Evolutionary conservation across 2,329 filamentous ascomycete genomes (phyloP).

Genomic region (Aspergillus ibericus): DNA sequence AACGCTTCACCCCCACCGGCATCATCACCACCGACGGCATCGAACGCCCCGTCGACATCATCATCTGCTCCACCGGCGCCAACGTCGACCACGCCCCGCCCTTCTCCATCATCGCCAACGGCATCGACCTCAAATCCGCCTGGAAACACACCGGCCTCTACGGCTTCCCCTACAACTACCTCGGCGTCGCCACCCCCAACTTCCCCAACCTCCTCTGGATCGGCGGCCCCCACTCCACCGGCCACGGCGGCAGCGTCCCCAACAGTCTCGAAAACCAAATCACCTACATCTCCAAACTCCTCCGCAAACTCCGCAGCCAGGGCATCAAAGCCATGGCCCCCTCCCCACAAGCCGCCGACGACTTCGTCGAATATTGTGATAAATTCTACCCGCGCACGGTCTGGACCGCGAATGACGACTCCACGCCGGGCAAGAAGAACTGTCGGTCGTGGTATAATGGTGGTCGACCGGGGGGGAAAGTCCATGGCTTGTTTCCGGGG

Average conservation of each 20-base stretch:
- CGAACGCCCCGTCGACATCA: conserved; percentile 60
- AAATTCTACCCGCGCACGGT: conserved; percentile 54
- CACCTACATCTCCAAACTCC: conserved; percentile 64
- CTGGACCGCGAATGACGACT: conserved; percentile 34
- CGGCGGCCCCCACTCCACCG: conserved; percentile 60
- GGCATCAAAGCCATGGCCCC: conserved; percentile 65
- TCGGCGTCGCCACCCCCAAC: conserved; percentile 62
- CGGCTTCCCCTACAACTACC: conserved; percentile 67
- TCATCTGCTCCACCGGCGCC: conserved; percentile 69
- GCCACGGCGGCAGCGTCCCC: conserved; percentile 65
- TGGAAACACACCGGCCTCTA: conserved; percentile 59
- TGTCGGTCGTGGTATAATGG: conserved; percentile 75
- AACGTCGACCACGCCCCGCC: conserved; percentile 60
- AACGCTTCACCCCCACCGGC: conserved; percentile 58
- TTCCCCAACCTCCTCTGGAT: conserved; percentile 70
- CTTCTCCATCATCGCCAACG: conserved; percentile 60
- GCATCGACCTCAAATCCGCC: conserved; percentile 53
- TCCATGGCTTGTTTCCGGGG: conserved; percentile 70
- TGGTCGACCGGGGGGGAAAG: conserved; percentile 59
- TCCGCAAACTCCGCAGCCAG: conserved; percentile 66
- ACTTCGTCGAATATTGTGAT: conserved; percentile 49
- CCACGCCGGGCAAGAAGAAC: conserved; percentile 52
- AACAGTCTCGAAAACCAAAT: conserved; percentile 67
- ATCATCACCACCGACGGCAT: conserved; percentile 61
- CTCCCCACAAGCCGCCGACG: conserved; percentile 59